Conservation (phyloP, 805 yeast species). For the Jamesozyma lodderae region DNA sequence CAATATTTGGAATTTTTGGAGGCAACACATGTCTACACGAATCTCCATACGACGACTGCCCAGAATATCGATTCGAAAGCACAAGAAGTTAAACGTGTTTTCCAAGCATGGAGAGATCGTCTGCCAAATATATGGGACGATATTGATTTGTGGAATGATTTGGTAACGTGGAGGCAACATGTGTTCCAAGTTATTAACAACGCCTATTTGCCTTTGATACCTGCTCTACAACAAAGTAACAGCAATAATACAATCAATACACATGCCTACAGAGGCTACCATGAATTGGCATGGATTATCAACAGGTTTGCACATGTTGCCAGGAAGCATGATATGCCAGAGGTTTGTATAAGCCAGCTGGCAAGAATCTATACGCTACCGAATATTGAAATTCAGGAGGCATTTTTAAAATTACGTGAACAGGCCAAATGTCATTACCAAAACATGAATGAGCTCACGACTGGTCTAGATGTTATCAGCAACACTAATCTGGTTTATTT, state of each 20-base stretch:
- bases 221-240: conserved; percentile 65
- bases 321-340: conserved; percentile 91
- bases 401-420: conserved; percentile 87
- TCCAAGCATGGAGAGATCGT: conserved; percentile 97
- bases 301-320: conserved; percentile 98
- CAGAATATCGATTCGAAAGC: conserved; percentile 87
- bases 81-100: conserved; percentile 86
- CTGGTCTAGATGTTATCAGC: conserved; percentile 94
- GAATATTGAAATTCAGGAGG: conserved; percentile 96
- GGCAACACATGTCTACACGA: conserved; percentile 87
- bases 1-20: conserved; percentile 97
- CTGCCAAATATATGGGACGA: conserved; percentile 97
- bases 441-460: conserved; percentile 79
- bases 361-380: conserved; percentile 93
- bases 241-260: conserved; percentile 71
- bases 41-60: conserved; percentile 80
- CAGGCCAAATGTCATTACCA: conserved; percentile 97
- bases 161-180: conserved; percentile 98
- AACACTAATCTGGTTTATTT: conserved; percentile 93
- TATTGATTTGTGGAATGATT: conserved; percentile 93
- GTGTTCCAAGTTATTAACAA: conserved; percentile 94
- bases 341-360: conserved; percentile 87
- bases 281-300: conserved; percentile 98
- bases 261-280: conserved; percentile 94
- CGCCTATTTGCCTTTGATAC: conserved; percentile 87